Evolutionary conservation across 306 rosid species (phyloP), one percentile per base, ranked within the genome.

Genomic region (Dalbergia oliveri): DNA sequence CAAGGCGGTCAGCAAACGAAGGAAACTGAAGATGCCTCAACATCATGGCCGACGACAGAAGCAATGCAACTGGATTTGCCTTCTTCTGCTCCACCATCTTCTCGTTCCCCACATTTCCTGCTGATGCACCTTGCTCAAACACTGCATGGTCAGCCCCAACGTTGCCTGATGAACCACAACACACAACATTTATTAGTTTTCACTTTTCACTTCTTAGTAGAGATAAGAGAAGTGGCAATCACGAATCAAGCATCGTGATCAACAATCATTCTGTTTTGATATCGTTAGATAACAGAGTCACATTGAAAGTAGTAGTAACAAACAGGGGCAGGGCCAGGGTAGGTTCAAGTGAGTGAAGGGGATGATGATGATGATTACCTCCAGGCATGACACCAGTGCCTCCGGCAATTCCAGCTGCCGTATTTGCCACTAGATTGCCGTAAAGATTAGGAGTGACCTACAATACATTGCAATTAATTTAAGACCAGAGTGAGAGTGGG

Each of bases 41-140:
- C 97, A 93, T 91, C 94, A 91, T 93, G 83, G 97, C 97, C 0
- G 97, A 91, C 13, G 97, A 91, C 16, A 93, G 88, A 62, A 93
- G 88, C 84, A 91, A 64, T 16, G 94, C 97, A n/a, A 93, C 94
- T 1, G 97, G 97, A 76, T 93, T 91, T 1, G 94, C 94, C 80
- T 57, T 88, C 73, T 82, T 86, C 66, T 89, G 94, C 69, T 89
- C 89, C 86, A 79, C 61, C 4, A 86, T 0, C 56, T 83, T 93
- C 13, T 93, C 97, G 15, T 84, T 88, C 19, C 97, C 97, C 33
- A 93, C 80, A 76, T 76, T 76, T 18, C 80, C 80, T 4, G 80
- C 80, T 1, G 72, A 76, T 2, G 80, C 80, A 31, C 97, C 97
- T 89, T 93, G 97, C 97, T 91, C 97, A 56, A 93, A 91, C 66